Conservation (phyloP, 176 grass and related monocot species). For the Rhipidocladum racemiflorum region DNA sequence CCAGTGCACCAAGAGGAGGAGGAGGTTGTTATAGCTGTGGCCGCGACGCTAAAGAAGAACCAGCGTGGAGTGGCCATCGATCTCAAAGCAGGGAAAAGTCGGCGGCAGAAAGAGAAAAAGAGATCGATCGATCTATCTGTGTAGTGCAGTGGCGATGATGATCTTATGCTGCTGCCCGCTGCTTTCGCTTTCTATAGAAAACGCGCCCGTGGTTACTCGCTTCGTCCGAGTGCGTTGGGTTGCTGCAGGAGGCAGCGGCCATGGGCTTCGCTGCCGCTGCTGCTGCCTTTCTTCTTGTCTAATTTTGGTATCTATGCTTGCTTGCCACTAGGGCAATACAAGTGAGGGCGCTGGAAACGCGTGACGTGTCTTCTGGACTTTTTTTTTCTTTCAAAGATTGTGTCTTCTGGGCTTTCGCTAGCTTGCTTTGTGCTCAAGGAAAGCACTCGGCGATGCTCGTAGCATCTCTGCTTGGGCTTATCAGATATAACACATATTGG, state of each 20-base stretch:
- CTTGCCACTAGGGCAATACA: conserved; percentile 56
- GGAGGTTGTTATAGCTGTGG: conserved; percentile 20
- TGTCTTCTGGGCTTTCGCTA: conserved; percentile 8
- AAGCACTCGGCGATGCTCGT: conserved; percentile 19
- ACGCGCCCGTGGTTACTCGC: background rate
- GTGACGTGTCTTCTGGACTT: conserved; percentile 1
- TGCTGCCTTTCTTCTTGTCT: conserved; percentile 31
- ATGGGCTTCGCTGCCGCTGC: background rate
- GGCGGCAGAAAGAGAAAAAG: conserved; percentile 32
- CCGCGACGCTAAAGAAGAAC: conserved; percentile 12
- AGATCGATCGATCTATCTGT: conserved; percentile 17
- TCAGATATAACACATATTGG: background rate
- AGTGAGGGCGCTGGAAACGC: background rate
- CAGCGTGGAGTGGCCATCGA: conserved; percentile 49
- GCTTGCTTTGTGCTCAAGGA: conserved; percentile 54
- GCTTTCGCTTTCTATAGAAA: conserved; percentile 22
- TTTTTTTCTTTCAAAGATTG: no score
- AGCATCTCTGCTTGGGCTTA: background rate
- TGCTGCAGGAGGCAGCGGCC: background rate
- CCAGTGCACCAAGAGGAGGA: background rate
- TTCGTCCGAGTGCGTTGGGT: background rate
- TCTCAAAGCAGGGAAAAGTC: conserved; percentile 34
- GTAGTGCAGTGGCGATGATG: conserved; percentile 16
- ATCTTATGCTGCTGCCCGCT: background rate
- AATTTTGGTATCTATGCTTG: conserved; percentile 81